Evolutionary conservation across 257 asterid genomes (phyloP).

Genomic region (Jasminum sambac): DNA sequence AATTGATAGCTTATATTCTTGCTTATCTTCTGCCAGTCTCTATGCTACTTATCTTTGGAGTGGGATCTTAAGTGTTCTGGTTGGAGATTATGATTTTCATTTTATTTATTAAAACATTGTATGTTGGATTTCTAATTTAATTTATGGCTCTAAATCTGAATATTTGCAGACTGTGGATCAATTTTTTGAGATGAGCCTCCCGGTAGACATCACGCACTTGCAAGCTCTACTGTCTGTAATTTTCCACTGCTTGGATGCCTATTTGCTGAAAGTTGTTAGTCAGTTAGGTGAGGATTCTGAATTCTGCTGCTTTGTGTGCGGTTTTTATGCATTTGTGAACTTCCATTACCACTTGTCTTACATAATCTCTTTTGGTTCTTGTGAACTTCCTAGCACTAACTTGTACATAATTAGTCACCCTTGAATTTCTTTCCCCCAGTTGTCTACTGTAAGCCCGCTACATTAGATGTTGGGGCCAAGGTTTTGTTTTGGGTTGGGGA

Average conservation of each 20-base stretch:
- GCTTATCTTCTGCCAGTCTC: constrained; percentile 1
- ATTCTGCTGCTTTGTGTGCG: not conserved
- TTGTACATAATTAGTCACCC: not conserved
- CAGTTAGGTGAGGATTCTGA: constrained; percentile 62
- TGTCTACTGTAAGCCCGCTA: not conserved
- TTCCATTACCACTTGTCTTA: not conserved
- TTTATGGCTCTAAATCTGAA: constrained; percentile 26
- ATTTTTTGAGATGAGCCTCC: constrained; percentile 83
- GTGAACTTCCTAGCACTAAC: not conserved
- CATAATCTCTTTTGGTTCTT: not conserved
- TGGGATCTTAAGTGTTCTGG: constrained; percentile 12
- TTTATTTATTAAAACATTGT: constrained; percentile 8
- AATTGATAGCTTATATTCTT: not conserved
- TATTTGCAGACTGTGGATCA: constrained; percentile 93
- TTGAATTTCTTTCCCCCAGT: not conserved
- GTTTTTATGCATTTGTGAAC: not conserved
- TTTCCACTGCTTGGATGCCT: constrained; percentile 88
- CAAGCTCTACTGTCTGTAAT: constrained; percentile 90
- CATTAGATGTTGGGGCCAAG: no score
- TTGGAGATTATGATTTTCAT: constrained; percentile 5
- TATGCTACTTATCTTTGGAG: constrained; percentile 20
- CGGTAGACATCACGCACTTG: constrained; percentile 90
- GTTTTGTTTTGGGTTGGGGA: no score
- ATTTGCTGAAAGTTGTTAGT: constrained; percentile 64
- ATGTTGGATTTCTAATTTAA: constrained; percentile 11